These are phyloP conservation scores for Podosphaera leucotricha DNA, from an alignment of 2,329 filamentous ascomycete species.

Conservation along the genomic window DNA sequence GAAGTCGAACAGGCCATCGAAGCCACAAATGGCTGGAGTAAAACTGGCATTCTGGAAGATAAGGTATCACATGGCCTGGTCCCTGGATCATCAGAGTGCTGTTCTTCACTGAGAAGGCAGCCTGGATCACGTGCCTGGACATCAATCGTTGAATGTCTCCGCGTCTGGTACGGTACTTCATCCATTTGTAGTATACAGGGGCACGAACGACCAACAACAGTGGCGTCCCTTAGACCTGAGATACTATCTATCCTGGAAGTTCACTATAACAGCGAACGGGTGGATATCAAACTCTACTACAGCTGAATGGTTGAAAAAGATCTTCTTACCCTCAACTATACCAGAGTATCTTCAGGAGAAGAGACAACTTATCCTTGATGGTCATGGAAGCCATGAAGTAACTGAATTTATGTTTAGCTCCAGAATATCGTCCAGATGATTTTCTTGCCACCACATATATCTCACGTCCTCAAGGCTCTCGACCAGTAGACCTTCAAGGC, in stretches of 20 bases:
- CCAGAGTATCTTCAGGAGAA: background rate
- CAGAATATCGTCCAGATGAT: background rate
- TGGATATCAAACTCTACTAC: background rate
- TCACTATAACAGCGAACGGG: background rate
- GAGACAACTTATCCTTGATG: background rate
- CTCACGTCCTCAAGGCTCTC: slow-evolving; percentile 12
- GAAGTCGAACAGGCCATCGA: no score
- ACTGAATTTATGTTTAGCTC: background rate
- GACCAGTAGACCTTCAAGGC: slow-evolving; percentile 11
- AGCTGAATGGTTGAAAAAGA: background rate
- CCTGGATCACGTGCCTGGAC: background rate
- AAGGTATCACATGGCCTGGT: background rate
- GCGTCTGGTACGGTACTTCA: background rate
- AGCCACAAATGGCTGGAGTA: no score
- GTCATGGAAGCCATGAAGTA: background rate
- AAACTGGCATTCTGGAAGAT: background rate
- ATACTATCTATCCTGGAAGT: background rate
- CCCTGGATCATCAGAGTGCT: background rate
- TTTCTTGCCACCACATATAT: slow-evolving; percentile 8
- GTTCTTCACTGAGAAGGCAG: background rate
- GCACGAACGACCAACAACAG: background rate
- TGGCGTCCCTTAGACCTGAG: background rate
- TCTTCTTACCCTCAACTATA: background rate
- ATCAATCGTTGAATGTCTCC: background rate
- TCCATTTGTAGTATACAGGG: no score